Conservation (phyloP, 2,329 filamentous ascomycete species). For the Aaosphaeria pasadenensis region DNA sequence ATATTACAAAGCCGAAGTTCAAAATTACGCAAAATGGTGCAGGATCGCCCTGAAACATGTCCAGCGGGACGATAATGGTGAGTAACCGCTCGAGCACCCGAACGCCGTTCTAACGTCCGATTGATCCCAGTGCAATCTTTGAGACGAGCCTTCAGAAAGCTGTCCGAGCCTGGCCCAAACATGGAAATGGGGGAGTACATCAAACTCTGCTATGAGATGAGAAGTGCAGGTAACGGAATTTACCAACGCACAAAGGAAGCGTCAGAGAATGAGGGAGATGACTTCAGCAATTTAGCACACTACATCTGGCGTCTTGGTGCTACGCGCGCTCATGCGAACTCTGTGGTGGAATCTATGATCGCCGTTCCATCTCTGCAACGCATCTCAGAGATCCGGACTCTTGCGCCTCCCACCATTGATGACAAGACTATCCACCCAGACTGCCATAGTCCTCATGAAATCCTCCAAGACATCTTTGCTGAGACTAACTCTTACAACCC, state of each 20-base stretch:
- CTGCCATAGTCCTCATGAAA: constrained; percentile 4
- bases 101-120: too few relatives aligned
- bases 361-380: constrained; percentile 3
- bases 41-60: background rate
- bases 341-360: constrained; percentile 2
- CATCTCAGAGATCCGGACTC: background rate
- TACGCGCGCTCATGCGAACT: constrained; percentile 1
- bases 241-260: background rate
- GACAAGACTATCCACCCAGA: constrained; percentile 3
- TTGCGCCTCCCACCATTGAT: constrained; percentile 1
- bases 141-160: background rate
- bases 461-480: constrained; percentile 3
- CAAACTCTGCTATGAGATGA: constrained; percentile 4
- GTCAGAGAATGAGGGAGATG: background rate
- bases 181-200: constrained; percentile 1
- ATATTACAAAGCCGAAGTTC: background rate
- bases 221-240: background rate
- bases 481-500: background rate
- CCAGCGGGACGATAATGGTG: background rate
- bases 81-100: background rate
- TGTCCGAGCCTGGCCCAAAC: constrained; percentile 2
- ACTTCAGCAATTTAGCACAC: constrained; percentile 3
- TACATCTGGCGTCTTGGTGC: constrained; percentile 3
- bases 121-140: too few relatives aligned
- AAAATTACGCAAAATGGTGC: background rate